Evolutionary conservation across 2,329 filamentous ascomycete species (phyloP).

Genomic region (Cladosporium sp.): DNA sequence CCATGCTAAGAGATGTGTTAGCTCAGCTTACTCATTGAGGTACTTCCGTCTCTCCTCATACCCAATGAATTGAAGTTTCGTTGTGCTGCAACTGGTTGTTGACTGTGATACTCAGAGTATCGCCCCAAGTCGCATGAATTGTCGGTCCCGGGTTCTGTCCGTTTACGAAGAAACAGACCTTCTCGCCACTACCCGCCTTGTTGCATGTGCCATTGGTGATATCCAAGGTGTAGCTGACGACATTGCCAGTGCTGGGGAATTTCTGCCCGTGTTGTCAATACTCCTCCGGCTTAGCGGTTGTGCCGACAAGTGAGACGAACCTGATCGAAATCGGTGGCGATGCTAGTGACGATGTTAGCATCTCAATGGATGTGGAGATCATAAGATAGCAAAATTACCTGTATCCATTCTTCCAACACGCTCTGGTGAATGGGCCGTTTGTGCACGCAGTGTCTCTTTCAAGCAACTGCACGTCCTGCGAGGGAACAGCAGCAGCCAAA

Average conservation of each 20-base stretch:
- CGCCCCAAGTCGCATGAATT: conserved; percentile 50
- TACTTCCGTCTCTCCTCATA: background rate
- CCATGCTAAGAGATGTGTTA: conserved; percentile 52
- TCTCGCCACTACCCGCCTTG: conserved; percentile 33
- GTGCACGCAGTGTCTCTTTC: conserved; percentile 30
- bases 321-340: conserved; percentile 38
- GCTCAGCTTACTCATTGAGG: background rate
- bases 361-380: conserved; percentile 20
- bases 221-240: conserved; percentile 30
- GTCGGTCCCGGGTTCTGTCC: conserved; percentile 60
- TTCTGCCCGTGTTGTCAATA: conserved; percentile 21
- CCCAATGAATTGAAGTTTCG: conserved; percentile 39
- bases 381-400: conserved; percentile 16
- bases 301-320: background rate
- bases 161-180: conserved; percentile 50
- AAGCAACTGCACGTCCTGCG: background rate
- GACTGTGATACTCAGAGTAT: conserved; percentile 49
- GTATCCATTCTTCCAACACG: conserved; percentile 37
- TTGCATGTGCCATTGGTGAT: conserved; percentile 42
- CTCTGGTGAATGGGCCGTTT: conserved; percentile 33
- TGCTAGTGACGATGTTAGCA: conserved; percentile 15
- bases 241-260: conserved; percentile 32
- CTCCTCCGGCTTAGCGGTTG: background rate
- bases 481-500: background rate
- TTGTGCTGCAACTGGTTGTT: conserved; percentile 51